These are phyloP conservation scores for Coemansia sp. DNA, from an alignment of 192 early-diverging fungal genomes.

Conservation along the genomic window DNA sequence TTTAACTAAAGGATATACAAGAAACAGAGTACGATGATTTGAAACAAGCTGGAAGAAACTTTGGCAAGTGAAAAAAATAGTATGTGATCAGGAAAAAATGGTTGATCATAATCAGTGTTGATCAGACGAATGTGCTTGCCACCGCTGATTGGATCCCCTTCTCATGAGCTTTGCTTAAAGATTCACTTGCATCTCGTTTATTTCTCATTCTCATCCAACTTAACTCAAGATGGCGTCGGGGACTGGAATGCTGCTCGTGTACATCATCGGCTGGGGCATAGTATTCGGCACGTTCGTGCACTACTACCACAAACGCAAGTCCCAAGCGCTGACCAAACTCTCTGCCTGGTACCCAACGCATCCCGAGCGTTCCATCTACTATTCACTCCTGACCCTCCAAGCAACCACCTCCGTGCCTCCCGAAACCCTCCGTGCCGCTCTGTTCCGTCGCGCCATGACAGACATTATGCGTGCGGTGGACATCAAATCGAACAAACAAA, in stretches of 20 bases:
- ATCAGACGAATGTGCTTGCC: neutral
- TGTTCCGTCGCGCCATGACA: constrained; percentile 79
- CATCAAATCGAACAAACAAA: constrained; percentile 77
- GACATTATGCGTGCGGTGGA: constrained; percentile 72
- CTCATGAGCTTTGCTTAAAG: neutral
- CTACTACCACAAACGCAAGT: constrained; percentile 58
- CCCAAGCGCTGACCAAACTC: constrained; percentile 46
- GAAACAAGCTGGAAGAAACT: neutral
- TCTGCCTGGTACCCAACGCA: constrained; percentile 73
- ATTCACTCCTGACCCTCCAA: constrained; percentile 59
- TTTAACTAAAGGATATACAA: neutral
- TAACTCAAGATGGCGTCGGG: constrained; percentile 48
- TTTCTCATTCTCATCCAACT: neutral
- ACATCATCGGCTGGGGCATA: constrained; percentile 55
- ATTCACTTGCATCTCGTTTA: constrained; percentile 2
- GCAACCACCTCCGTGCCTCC: constrained; percentile 54
- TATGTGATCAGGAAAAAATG: neutral
- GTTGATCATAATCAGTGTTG: neutral
- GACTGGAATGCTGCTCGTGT: constrained; percentile 52
- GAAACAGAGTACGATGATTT: neutral
- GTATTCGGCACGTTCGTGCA: constrained; percentile 58
- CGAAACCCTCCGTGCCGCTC: constrained; percentile 65
- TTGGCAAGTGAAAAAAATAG: neutral
- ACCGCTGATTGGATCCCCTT: neutral
- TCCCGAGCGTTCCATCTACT: constrained; percentile 63